Percentiles rank a stretch among this genome's conserved stretches.
Conservation (phyloP, 2,329 filamentous ascomycete species). For the Beauveria medogensis region DNA sequence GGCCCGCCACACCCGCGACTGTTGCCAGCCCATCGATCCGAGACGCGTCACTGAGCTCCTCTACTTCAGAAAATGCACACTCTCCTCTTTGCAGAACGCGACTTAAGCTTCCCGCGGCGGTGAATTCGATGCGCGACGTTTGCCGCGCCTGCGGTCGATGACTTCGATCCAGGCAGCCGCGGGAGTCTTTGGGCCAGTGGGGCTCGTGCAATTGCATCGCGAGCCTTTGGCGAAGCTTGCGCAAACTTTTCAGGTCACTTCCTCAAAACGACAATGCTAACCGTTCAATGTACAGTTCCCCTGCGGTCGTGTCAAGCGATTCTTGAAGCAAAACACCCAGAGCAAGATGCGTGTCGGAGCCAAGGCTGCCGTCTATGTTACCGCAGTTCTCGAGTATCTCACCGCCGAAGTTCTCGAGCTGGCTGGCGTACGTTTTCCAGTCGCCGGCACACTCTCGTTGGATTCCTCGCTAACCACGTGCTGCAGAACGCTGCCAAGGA, state of each 20-base stretch:
- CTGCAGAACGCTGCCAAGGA: slow-evolving; percentile 90
- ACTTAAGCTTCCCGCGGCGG: not conserved
- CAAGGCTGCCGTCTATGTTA: slow-evolving; percentile 97
- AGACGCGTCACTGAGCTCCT: slow-evolving; percentile 5
- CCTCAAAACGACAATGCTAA: slow-evolving; percentile 16
- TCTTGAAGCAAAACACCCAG: slow-evolving; percentile 97
- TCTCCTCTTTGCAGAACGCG: not conserved
- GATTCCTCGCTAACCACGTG: slow-evolving; percentile 16
- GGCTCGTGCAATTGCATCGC: slow-evolving; percentile 13
- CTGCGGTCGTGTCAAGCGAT: slow-evolving; percentile 99
- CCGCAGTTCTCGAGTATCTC: slow-evolving; percentile 94
- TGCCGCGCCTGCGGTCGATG: slow-evolving; percentile 5
- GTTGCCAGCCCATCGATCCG: not conserved
- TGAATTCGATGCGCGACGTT: slow-evolving; percentile 7
- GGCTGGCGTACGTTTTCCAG: slow-evolving; percentile 62
- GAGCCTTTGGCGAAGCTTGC: slow-evolving; percentile 13
- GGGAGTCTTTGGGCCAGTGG: slow-evolving; percentile 6
- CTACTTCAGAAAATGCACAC: not conserved
- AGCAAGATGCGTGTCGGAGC: slow-evolving; percentile 99
- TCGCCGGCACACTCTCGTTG: slow-evolving; percentile 12
- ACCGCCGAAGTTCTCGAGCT: slow-evolving; percentile 97
- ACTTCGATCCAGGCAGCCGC: not conserved
- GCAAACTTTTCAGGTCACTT: not conserved
- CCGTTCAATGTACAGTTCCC: slow-evolving; percentile 61
- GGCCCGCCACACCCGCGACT: not conserved